Evolutionary conservation across 495 filamentous ascomycete species (phyloP).

Genomic region (Schizothecium vesticola): DNA sequence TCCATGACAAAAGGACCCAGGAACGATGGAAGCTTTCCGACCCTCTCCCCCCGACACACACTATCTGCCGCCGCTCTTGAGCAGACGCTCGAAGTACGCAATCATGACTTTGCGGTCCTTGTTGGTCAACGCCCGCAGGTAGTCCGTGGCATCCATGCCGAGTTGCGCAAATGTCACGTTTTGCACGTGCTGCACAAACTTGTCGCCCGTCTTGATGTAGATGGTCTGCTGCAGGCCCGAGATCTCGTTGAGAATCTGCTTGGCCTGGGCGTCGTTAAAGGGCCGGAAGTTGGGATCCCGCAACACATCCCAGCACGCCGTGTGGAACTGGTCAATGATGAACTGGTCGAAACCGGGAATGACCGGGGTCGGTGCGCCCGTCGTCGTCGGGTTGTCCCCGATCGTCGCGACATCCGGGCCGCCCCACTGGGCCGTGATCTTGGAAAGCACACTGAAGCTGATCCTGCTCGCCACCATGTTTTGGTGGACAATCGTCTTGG

Average conservation of each 20-base stretch:
- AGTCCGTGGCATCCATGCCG: conserved; percentile 44
- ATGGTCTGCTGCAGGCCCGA: conserved; percentile 79
- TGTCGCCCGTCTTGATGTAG: conserved; percentile 73
- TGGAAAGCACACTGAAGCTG: conserved; percentile 70
- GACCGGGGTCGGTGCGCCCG: conserved; percentile 37
- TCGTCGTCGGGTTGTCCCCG: conserved; percentile 38
- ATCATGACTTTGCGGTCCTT: conserved; percentile 46
- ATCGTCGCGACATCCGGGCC: conserved; percentile 67
- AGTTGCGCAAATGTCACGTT: conserved; percentile 44
- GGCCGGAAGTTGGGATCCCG: conserved; percentile 69
- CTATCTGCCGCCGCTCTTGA: conserved; percentile 24
- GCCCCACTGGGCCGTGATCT: conserved; percentile 80
- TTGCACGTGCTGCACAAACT: conserved; percentile 46
- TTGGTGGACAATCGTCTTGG: conserved; percentile 59
- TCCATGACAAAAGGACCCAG: not conserved
- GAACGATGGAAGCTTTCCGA: not conserved
- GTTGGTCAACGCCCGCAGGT: conserved; percentile 46
- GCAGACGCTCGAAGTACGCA: conserved; percentile 41
- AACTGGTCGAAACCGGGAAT: conserved; percentile 91
- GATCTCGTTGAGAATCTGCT: conserved; percentile 78
- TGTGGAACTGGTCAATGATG: conserved; percentile 80
- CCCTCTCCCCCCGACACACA: not conserved
- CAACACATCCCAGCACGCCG: conserved; percentile 80
- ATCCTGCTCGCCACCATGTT: conserved; percentile 73
- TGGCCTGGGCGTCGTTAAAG: conserved; percentile 71